Percentiles rank a stretch among this genome's conserved stretches.
phyloP scores from a whole-genome alignment of 1,284 basidiomycete genomes.

The Pseudozyma pruni region DNA sequence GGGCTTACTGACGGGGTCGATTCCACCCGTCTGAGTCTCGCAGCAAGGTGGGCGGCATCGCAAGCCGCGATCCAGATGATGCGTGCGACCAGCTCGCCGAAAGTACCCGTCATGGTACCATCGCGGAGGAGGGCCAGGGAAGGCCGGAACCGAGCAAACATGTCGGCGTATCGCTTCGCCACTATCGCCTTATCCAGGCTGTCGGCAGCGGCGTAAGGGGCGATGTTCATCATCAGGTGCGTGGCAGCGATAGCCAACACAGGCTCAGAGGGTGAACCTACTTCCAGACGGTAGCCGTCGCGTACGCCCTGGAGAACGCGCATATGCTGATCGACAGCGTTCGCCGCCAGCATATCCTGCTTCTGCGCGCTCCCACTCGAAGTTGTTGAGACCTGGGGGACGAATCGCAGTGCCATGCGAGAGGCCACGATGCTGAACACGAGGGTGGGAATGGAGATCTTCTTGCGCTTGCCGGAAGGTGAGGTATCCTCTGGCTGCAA shows the following conservation, averaged over 20 bases:
- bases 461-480: too few species aligned
- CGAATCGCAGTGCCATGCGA: neutral
- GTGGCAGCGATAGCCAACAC: slow-evolving; percentile 10
- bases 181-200: too few species aligned
- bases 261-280: slow-evolving; percentile 4
- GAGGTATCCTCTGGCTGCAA: too few species aligned
- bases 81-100: slow-evolving; percentile 7
- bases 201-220: too few species aligned
- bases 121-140: neutral
- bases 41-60: slow-evolving; percentile 2
- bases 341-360: neutral
- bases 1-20: too few species aligned
- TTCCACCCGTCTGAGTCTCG: too few species aligned
- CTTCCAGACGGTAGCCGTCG: neutral
- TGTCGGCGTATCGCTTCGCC: too few species aligned
- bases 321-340: slow-evolving; percentile 3
- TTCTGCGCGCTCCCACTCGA: neutral
- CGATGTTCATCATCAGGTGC: slow-evolving; percentile 8
- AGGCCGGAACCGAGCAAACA: too few species aligned
- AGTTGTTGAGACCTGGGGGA: too few species aligned
- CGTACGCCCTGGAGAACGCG: neutral
- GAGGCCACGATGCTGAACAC: slow-evolving; percentile 2
- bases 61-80: slow-evolving; percentile 1
- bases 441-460: too few species aligned
- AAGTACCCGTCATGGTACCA: neutral